Evolutionary conservation across 1,139 yeast species (phyloP).

Genomic region (Suhomyces panamericanus): DNA sequence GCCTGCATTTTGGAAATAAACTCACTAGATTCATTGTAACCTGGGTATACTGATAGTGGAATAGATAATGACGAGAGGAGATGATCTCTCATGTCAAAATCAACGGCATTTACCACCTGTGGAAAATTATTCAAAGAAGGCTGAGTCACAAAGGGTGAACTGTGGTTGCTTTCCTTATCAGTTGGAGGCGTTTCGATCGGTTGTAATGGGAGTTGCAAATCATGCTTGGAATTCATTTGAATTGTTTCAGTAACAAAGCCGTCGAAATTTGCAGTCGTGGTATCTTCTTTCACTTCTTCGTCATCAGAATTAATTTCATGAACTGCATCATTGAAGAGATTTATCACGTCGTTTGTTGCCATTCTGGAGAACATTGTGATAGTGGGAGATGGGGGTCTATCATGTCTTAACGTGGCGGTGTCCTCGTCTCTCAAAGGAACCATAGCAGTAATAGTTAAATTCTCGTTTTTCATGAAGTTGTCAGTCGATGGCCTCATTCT

Average conservation of each 20-base stretch:
- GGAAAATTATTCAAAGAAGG: slow-evolving; percentile 24
- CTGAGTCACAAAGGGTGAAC: slow-evolving; percentile 52
- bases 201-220: slow-evolving; percentile 2
- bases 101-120: slow-evolving; percentile 34
- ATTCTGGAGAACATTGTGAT: slow-evolving; percentile 74
- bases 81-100: slow-evolving; percentile 22
- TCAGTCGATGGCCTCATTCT: not conserved
- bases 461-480: no score
- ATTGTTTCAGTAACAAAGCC: slow-evolving; percentile 58
- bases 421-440: slow-evolving; percentile 37
- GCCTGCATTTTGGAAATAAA: slow-evolving; percentile 32
- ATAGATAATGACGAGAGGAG: slow-evolving; percentile 27
- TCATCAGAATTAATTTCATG: slow-evolving; percentile 31
- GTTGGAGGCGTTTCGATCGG: slow-evolving; percentile 34
- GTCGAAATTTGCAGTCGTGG: slow-evolving; percentile 42
- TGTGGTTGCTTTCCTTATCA: slow-evolving; percentile 28
- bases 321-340: slow-evolving; percentile 73
- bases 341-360: slow-evolving; percentile 72
- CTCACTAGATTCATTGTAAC: slow-evolving; percentile 25
- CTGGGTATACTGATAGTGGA: slow-evolving; percentile 30
- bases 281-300: slow-evolving; percentile 31
- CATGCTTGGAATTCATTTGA: slow-evolving; percentile 12
- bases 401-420: slow-evolving; percentile 7
- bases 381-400: slow-evolving; percentile 63
- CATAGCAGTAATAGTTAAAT: slow-evolving; percentile 21